Percentiles rank a stretch among this genome's conserved stretches.
Conservation (phyloP, 345 rosid species). For the Theobroma cacao region DNA sequence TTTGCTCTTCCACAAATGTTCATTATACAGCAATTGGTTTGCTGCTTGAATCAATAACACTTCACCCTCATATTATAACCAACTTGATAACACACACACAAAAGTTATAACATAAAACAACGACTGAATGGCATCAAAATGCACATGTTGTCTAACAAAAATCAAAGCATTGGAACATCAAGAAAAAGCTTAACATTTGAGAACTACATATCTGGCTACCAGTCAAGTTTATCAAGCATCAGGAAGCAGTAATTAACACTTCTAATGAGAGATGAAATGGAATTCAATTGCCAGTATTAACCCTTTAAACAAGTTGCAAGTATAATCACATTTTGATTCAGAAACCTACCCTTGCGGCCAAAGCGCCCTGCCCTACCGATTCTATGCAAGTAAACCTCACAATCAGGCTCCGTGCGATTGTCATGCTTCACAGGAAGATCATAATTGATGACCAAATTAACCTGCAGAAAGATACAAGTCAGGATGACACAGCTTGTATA, state of each 20-base stretch:
- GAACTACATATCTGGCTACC: not conserved
- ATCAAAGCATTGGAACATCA: not conserved
- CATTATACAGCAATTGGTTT: not conserved
- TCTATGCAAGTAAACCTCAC: slow-evolving; percentile 90
- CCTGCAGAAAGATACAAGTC: slow-evolving; percentile 37
- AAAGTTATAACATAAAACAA: not conserved
- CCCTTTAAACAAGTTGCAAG: too few relatives aligned
- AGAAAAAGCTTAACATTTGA: not conserved
- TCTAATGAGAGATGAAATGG: not conserved
- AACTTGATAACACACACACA: not conserved
- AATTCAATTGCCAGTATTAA: not conserved
- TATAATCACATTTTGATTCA: not conserved
- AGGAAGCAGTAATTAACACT: not conserved
- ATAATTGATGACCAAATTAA: slow-evolving; percentile 83
- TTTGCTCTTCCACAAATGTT: not conserved
- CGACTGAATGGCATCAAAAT: not conserved
- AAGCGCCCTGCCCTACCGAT: slow-evolving; percentile 98
- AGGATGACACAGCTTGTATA: not conserved
- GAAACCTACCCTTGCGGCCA: slow-evolving; percentile 77
- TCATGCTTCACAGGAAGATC: slow-evolving; percentile 70
- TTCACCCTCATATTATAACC: not conserved
- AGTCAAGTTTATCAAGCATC: not conserved
- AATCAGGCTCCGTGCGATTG: slow-evolving; percentile 60
- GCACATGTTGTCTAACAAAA: not conserved
- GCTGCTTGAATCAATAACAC: not conserved